A percentile compares a stretch with the other conserved stretches of the same genome.
phyloP scores from a whole-genome alignment of 2,329 filamentous ascomycete genomes.

The Botrytis aclada region DNA sequence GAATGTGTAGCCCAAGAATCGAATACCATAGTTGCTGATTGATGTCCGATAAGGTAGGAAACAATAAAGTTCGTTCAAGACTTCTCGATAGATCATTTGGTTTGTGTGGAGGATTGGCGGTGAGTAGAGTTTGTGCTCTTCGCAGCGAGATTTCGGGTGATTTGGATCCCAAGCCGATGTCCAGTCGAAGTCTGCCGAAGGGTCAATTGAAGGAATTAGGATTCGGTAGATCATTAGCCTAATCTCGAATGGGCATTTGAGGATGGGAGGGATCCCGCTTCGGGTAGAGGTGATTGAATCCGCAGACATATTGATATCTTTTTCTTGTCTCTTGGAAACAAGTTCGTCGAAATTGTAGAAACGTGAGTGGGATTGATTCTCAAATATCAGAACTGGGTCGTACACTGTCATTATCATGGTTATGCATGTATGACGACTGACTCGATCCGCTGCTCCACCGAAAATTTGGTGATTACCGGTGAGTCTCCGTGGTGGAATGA shows the following conservation, averaged over 20 bases:
- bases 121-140: slow-evolving; percentile 18
- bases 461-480: slow-evolving; percentile 14
- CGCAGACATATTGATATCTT: slow-evolving; percentile 6
- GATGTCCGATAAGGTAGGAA: slow-evolving; percentile 18
- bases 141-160: slow-evolving; percentile 7
- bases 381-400: slow-evolving; percentile 2
- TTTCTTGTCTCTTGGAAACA: neutral
- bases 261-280: slow-evolving; percentile 14
- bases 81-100: slow-evolving; percentile 18
- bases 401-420: slow-evolving; percentile 1
- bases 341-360: neutral
- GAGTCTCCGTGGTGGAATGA: slow-evolving; percentile 12
- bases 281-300: neutral
- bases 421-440: slow-evolving; percentile 21
- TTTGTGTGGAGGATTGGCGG: slow-evolving; percentile 19
- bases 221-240: slow-evolving; percentile 18
- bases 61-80: slow-evolving; percentile 18
- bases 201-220: slow-evolving; percentile 17
- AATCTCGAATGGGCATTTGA: slow-evolving; percentile 19
- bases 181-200: slow-evolving; percentile 16
- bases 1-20: slow-evolving; percentile 20
- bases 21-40: slow-evolving; percentile 17
- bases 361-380: slow-evolving; percentile 6
- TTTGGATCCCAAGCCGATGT: slow-evolving; percentile 18
- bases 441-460: slow-evolving; percentile 16